Conservation (phyloP, 169 alveolate genomes). For the Cryptosporidium canis region DNA sequence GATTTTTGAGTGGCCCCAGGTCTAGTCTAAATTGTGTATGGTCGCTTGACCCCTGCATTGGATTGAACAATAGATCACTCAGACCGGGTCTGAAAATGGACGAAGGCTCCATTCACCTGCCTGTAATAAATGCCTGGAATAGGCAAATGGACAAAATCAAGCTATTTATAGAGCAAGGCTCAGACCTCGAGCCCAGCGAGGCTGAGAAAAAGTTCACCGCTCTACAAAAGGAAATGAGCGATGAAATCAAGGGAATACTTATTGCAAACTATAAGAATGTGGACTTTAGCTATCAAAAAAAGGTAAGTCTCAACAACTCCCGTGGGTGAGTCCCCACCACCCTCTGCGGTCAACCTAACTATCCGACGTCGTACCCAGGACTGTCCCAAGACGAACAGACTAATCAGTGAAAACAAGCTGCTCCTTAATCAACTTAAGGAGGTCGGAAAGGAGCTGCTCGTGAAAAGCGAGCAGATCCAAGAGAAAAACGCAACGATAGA, state of each 20-base stretch:
- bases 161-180: slow-evolving; percentile 1
- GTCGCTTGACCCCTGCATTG: neutral
- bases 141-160: slow-evolving; percentile 56
- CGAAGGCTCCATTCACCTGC: slow-evolving; percentile 35
- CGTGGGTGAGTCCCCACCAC: neutral
- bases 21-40: neutral
- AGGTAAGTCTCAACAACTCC: neutral
- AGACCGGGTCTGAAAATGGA: neutral
- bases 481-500: slow-evolving; percentile 39
- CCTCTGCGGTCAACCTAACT: neutral
- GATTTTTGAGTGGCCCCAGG: no score
- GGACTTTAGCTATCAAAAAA: neutral
- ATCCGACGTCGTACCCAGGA: slow-evolving; percentile 6
- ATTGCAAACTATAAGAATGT: slow-evolving; percentile 27
- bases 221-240: slow-evolving; percentile 44
- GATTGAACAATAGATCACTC: neutral
- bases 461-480: slow-evolving; percentile 31
- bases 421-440: slow-evolving; percentile 47
- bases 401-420: slow-evolving; percentile 10
- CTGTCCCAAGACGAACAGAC: slow-evolving; percentile 41
- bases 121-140: slow-evolving; percentile 63
- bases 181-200: neutral
- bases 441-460: slow-evolving; percentile 18
- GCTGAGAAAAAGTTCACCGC: neutral
- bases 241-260: slow-evolving; percentile 49